Evolutionary conservation across 352 stramenopile genomes (phyloP), one percentile per base, ranked within the genome.

Genomic region (Pythium periplocum): DNA sequence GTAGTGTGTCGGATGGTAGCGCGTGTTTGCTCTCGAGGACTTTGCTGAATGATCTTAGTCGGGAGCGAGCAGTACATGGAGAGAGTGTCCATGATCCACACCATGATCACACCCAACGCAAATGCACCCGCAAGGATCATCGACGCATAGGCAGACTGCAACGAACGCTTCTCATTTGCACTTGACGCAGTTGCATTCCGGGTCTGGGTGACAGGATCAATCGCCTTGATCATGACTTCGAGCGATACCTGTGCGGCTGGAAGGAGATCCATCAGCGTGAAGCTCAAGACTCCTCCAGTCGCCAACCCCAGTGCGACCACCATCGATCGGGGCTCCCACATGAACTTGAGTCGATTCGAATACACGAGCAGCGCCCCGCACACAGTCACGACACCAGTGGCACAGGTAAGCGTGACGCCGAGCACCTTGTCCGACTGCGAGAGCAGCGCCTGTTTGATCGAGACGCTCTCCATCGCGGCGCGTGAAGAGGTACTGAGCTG

Each of bases 291-390:
- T 32, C 51, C 55, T 9, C 61, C 61, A 1, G 61, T 58, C 3
- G 61, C 50, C 46, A 68, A 40, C 3, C 55, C 61, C 4, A 68
- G 51, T 36, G 61, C 61, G 10, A 68, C 42, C 7, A 59, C 55
- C 8, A 61, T 45, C 30, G 55, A 68, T 0, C 43, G 55, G 17
- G 61, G 50, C n/a, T 57, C 45, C 55, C 61, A 62, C 36, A 68
- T 36, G 48, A 53, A 68, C 46, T 45, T 45, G 35, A 68, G 55
- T 0, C 55, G 51, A 6, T 26, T 48, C 44, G 41, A 55, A 47
- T 63, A 68, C 38, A 68, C 61, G n/a, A 68, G 55, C 0, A 68
- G 55, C 51, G 61, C 50, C 26, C 61, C 55, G 17, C 30, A 48
- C n/a, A 68, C 32, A 2, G 51, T 61, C 9, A 63, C 35, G 35